phyloP scores from a whole-genome alignment of 345 rosid species.

The Schrenkiella parvula region DNA sequence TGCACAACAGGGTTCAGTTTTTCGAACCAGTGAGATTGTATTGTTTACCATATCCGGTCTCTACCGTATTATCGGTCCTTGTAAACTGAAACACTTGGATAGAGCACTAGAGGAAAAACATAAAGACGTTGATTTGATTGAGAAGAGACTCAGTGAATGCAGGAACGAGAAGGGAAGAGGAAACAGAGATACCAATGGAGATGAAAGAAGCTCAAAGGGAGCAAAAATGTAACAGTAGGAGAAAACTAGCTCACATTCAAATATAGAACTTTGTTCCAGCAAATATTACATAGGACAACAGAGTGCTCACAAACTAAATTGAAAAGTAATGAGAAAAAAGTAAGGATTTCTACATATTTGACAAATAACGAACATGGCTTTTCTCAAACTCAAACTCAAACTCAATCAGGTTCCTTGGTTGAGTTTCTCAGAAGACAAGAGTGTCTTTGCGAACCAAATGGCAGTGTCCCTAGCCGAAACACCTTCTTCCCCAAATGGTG shows the following conservation, averaged over 20 bases:
- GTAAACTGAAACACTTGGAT: not conserved
- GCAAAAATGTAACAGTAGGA: not conserved
- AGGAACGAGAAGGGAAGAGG: not conserved
- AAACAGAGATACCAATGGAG: not conserved
- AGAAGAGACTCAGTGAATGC: not conserved
- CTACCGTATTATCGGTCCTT: too few species aligned
- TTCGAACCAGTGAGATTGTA: not conserved
- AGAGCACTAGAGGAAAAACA: not conserved
- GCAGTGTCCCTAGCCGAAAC: constrained; percentile 98
- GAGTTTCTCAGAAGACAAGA: constrained; percentile 72
- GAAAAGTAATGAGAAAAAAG: not conserved
- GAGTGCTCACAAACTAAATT: constrained; percentile 2
- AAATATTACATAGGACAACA: constrained; percentile 1
- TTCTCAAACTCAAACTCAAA: not conserved
- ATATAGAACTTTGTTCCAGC: not conserved
- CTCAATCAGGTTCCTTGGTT: constrained; percentile 44
- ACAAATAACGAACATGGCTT: not conserved
- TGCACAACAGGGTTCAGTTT: not conserved
- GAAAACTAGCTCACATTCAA: constrained; percentile 13
- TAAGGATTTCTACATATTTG: constrained; percentile 15
- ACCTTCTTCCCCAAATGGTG: constrained; percentile 87
- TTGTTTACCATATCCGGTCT: too few species aligned
- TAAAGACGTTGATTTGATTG: not conserved
- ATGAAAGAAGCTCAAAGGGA: not conserved
- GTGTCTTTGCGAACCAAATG: constrained; percentile 90